phyloP scores from a whole-genome alignment of 176 grass and related monocot species.

The Echinochloa phyllopogon region DNA sequence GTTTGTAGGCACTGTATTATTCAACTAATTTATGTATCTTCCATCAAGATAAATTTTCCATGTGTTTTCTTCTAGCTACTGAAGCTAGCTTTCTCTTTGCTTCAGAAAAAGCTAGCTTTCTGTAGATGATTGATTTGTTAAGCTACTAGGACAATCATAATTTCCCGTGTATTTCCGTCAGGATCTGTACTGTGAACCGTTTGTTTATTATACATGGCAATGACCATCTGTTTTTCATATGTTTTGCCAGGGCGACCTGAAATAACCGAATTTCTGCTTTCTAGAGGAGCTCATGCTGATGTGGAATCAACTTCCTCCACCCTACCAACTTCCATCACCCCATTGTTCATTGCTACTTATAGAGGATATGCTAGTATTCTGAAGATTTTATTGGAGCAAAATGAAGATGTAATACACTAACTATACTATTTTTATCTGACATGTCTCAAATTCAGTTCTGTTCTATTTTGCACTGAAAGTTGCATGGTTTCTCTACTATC shows the following conservation, averaged over 20 bases:
- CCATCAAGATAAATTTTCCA: background rate
- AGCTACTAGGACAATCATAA: background rate
- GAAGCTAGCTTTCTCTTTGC: background rate
- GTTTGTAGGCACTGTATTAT: background rate
- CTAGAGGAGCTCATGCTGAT: slow-evolving; percentile 52
- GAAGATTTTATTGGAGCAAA: slow-evolving; percentile 44
- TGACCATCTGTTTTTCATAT: slow-evolving; percentile 27
- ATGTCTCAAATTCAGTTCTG: background rate
- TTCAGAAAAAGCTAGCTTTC: background rate
- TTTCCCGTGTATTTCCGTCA: background rate
- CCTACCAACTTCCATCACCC: slow-evolving; percentile 29
- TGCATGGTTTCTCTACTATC: background rate
- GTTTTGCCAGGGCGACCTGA: slow-evolving; percentile 41
- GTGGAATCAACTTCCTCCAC: slow-evolving; percentile 2
- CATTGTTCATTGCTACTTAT: slow-evolving; percentile 38
- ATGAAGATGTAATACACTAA: slow-evolving; percentile 24
- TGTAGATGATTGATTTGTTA: slow-evolving; percentile 15
- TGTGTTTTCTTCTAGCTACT: background rate
- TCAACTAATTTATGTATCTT: background rate
- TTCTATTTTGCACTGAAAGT: background rate
- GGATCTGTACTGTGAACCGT: background rate
- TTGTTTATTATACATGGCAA: background rate
- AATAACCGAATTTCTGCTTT: slow-evolving; percentile 43
- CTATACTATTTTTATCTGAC: background rate
- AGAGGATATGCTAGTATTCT: slow-evolving; percentile 31